Percentiles rank a stretch among this genome's conserved stretches.
Evolutionary conservation across 805 yeast genomes (phyloP).

Genomic region (Saturnispora hagleri): DNA sequence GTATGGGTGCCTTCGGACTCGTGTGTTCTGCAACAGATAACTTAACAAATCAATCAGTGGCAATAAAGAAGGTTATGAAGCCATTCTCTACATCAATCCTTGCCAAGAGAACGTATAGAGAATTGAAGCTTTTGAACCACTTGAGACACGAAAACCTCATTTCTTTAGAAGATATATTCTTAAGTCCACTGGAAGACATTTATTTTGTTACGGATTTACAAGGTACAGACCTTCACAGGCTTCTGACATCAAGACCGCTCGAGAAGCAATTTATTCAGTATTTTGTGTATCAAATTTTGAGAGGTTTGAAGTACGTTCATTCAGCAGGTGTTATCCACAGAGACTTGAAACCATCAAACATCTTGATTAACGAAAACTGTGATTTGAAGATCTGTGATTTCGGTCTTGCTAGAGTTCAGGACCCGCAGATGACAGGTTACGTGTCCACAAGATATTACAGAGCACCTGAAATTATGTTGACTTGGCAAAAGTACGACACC

Average conservation of each 20-base stretch:
- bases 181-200: slow-evolving; percentile 92
- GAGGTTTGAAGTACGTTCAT: slow-evolving; percentile 91
- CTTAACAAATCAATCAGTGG: slow-evolving; percentile 85
- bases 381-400: slow-evolving; percentile 77
- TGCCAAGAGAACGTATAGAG: slow-evolving; percentile 95
- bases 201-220: slow-evolving; percentile 93
- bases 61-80: slow-evolving; percentile 95
- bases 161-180: slow-evolving; percentile 84
- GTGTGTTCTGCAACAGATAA: slow-evolving; percentile 95
- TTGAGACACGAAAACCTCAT: slow-evolving; percentile 91
- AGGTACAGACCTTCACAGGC: slow-evolving; percentile 91
- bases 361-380: slow-evolving; percentile 61
- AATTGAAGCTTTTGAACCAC: slow-evolving; percentile 85
- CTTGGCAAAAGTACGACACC: slow-evolving; percentile 61
- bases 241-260: slow-evolving; percentile 85
- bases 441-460: slow-evolving; percentile 83
- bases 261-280: slow-evolving; percentile 96
- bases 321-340: slow-evolving; percentile 94
- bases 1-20: slow-evolving; percentile 99
- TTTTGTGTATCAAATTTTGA: slow-evolving; percentile 86
- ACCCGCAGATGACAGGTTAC: slow-evolving; percentile 57
- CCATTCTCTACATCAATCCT: slow-evolving; percentile 92
- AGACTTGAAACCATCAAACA: slow-evolving; percentile 68
- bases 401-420: slow-evolving; percentile 57
- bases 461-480: slow-evolving; percentile 77